Conservation (phyloP, 2,329 filamentous ascomycete species). For the Colletotrichum echinochloae region DNA sequence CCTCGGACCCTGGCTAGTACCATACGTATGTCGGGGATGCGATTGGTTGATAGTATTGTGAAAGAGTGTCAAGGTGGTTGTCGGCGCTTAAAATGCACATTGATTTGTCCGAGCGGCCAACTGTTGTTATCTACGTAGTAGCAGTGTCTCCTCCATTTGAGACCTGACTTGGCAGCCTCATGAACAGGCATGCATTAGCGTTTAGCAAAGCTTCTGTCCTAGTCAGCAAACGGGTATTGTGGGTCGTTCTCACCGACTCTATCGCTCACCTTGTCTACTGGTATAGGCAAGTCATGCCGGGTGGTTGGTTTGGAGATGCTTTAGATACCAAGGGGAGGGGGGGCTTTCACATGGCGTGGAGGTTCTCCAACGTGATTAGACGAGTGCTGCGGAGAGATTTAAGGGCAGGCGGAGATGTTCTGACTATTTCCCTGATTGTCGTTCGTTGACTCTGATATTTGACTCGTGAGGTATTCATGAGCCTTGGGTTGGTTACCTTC, state of each 20-base stretch:
- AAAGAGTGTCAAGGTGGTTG: conserved; percentile 36
- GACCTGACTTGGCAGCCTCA: conserved; percentile 8
- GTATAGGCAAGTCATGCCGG: background rate
- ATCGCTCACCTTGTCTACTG: background rate
- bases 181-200: conserved; percentile 33
- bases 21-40: conserved; percentile 24
- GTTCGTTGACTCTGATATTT: background rate
- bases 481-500: background rate
- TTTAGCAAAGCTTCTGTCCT: conserved; percentile 26
- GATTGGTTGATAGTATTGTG: conserved; percentile 41
- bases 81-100: conserved; percentile 43
- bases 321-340: conserved; percentile 2
- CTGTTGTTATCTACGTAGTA: background rate
- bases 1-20: conserved; percentile 16
- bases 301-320: conserved; percentile 11
- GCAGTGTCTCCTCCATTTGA: conserved; percentile 30
- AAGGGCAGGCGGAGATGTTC: conserved; percentile 10
- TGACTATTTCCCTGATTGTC: background rate
- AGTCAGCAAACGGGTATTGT: conserved; percentile 9
- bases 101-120: conserved; percentile 20
- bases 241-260: conserved; percentile 23
- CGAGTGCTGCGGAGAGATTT: background rate
- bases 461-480: background rate
- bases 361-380: conserved; percentile 10
- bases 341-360: background rate